These are phyloP conservation scores for Sugiyamaella smithiae DNA, from an alignment of 805 yeast genomes.

Conservation along the genomic window DNA sequence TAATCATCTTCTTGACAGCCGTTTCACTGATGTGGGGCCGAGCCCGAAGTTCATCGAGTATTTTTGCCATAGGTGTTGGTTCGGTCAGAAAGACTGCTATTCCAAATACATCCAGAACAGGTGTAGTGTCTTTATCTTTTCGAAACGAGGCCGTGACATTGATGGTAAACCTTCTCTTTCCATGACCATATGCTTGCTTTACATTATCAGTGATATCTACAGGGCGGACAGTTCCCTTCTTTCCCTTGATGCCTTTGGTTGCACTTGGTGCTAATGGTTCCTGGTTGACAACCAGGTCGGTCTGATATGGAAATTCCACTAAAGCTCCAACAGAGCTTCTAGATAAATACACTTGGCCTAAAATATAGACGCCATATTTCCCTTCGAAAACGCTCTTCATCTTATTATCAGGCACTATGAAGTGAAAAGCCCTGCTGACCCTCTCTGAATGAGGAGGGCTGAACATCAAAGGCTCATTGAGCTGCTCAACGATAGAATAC, in stretches of 20 bases:
- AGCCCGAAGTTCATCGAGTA: conserved; percentile 42
- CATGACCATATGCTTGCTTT: conserved; percentile 14
- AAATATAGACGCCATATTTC: conserved; percentile 44
- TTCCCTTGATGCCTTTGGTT: conserved; percentile 67
- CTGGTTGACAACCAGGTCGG: conserved; percentile 64
- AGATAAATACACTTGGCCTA: conserved; percentile 42
- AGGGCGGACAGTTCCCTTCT: conserved; percentile 76
- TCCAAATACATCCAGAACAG: conserved; percentile 6
- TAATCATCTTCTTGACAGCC: conserved; percentile 50
- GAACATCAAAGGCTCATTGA: conserved; percentile 24
- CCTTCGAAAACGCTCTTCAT: conserved; percentile 35
- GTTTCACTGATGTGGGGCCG: conserved; percentile 53
- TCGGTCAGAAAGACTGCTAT: conserved; percentile 61
- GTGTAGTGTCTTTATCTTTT: not conserved
- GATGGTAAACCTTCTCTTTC: conserved; percentile 1
- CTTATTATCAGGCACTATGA: conserved; percentile 47
- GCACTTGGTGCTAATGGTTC: conserved; percentile 49
- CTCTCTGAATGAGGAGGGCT: conserved; percentile 13
- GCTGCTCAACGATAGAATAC: conserved; percentile 19
- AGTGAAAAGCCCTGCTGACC: conserved; percentile 24
- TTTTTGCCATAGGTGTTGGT: conserved; percentile 39
- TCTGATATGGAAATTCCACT: conserved; percentile 67
- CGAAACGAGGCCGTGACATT: conserved; percentile 2
- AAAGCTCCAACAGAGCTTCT: conserved; percentile 18
- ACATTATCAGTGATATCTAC: conserved; percentile 64